Base-by-base conservation (phyloP, 108 stramenopile species). In the Nitzschia inconspicua region DNA sequence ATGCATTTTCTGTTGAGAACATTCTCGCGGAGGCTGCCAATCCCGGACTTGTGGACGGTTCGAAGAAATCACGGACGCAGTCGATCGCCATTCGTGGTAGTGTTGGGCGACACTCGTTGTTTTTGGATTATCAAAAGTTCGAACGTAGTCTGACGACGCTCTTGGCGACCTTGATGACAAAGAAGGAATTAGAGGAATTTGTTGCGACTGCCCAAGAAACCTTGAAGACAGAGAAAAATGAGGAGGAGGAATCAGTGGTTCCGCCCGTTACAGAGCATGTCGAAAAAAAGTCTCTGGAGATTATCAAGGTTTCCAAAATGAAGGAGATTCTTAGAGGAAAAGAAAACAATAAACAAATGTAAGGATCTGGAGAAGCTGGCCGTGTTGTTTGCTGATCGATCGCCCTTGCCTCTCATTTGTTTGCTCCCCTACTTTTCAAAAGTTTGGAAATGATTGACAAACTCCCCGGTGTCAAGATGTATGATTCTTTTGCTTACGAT, bases 401-500 rank as follows among this genome's bases (percentile, higher is more conserved):
- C 27, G 43, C n/a, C 4, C 46, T 39, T n/a, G 37, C 28, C 1
- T 66, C 54, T 49, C 5, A 25, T 41, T 11, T 50, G 24, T 13
- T 14, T 27, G 19, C 0, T 47, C 9, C 0, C 11, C 7, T 40
- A 18, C 18, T 43, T 18, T 18, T 46, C 56, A 28, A 26, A 34
- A 78, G 73, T 3, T 26, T 75, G 20, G 40, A 53, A 20, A 79
- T 78, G 75, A 83, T 88, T 22, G 61, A 62, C 47, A 62, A 77
- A 22, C 56, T 87, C 19, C 70, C 77, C 25, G 49, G 72, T 34
- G 65, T 65, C 20, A 44, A 58, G 6, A 52, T 11, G n/a, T 91
- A 88, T 36, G 67, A 79, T 34, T 50, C 40, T 0, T 91, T 80
- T 64, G 90, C 90, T 20, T 91, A 91, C 44, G 84, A 88, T 50